Percentiles rank a stretch among this genome's conserved stretches.
Evolutionary conservation across 306 rosid genomes (phyloP).

Genomic region (Cyamopsis tetragonoloba): DNA sequence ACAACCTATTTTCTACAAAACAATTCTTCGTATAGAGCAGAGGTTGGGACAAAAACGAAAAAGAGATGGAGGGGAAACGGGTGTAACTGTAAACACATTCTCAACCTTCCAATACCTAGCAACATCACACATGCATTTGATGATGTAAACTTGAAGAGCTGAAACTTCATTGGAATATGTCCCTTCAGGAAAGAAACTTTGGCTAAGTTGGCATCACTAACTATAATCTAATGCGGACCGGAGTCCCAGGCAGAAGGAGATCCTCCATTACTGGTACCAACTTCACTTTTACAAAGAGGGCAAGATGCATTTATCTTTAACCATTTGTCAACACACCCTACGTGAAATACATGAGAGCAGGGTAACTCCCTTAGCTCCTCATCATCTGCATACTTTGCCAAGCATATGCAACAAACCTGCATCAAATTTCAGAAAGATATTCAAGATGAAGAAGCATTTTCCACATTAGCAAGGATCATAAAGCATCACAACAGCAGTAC

Average conservation of each 20-base stretch:
- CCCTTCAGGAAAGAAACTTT: not conserved
- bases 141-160: slow-evolving; percentile 8
- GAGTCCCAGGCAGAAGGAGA: slow-evolving; percentile 40
- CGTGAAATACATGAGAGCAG: slow-evolving; percentile 65
- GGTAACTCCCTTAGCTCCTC: slow-evolving; percentile 72
- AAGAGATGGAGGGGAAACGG: no score
- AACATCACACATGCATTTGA: not conserved
- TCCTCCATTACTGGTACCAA: slow-evolving; percentile 28
- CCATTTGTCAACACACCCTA: slow-evolving; percentile 72
- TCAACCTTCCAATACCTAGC: not conserved
- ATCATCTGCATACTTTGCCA: slow-evolving; percentile 55
- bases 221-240: slow-evolving; percentile 32
- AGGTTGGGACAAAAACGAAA: not conserved
- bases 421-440: slow-evolving; percentile 1
- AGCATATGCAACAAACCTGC: slow-evolving; percentile 77
- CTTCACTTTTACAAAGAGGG: slow-evolving; percentile 68
- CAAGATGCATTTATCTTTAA: slow-evolving; percentile 72
- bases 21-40: not conserved
- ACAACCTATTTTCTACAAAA: slow-evolving; percentile 10
- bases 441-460: not conserved
- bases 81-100: not conserved
- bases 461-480: not conserved
- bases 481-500: not conserved
- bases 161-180: slow-evolving; percentile 3
- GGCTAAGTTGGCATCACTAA: not conserved